A percentile compares a stretch with the other conserved stretches of the same genome.
These are phyloP conservation scores for Rhizopogon sp. DNA, from an alignment of 768 basidiomycete species.

Conservation along the genomic window DNA sequence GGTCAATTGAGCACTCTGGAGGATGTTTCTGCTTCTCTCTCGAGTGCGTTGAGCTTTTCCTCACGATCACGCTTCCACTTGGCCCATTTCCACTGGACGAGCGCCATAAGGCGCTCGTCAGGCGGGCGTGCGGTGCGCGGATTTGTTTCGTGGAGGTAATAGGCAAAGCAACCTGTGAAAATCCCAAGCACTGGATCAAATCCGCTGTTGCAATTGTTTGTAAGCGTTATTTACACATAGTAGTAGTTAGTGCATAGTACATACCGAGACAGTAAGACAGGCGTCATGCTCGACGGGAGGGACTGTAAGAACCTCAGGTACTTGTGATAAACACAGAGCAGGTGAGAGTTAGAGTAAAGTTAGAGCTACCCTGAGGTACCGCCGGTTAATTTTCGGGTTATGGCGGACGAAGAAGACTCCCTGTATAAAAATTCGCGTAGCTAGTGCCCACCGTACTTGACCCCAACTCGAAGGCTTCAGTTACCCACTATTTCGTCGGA, in stretches of 20 bases:
- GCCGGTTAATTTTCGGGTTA: constrained; percentile 19
- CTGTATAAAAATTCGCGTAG: constrained; percentile 20
- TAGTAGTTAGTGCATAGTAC: constrained; percentile 9
- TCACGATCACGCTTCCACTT: constrained; percentile 28
- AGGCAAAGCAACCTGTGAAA: constrained; percentile 75
- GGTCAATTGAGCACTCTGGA: neutral
- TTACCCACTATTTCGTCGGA: constrained; percentile 2
- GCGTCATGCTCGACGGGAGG: constrained; percentile 31
- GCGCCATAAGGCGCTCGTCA: constrained; percentile 48
- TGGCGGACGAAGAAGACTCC: constrained; percentile 16
- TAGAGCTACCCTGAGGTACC: constrained; percentile 2
- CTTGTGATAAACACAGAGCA: no score
- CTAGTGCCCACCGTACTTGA: neutral
- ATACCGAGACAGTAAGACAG: constrained; percentile 28
- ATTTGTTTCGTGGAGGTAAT: constrained; percentile 75
- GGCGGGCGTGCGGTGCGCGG: constrained; percentile 62
- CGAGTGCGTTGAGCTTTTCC: constrained; percentile 4
- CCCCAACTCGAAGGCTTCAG: constrained; percentile 1
- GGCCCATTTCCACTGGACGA: constrained; percentile 65
- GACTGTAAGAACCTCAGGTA: neutral
- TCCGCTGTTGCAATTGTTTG: constrained; percentile 33
- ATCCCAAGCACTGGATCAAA: constrained; percentile 72
- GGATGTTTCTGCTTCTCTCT: constrained; percentile 1
- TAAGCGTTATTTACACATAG: neutral
- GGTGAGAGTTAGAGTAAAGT: no score